A percentile compares a stretch with the other conserved stretches of the same genome.
Conservation (phyloP, 2,329 filamentous ascomycete genomes). For the Talaromyces sp. region DNA sequence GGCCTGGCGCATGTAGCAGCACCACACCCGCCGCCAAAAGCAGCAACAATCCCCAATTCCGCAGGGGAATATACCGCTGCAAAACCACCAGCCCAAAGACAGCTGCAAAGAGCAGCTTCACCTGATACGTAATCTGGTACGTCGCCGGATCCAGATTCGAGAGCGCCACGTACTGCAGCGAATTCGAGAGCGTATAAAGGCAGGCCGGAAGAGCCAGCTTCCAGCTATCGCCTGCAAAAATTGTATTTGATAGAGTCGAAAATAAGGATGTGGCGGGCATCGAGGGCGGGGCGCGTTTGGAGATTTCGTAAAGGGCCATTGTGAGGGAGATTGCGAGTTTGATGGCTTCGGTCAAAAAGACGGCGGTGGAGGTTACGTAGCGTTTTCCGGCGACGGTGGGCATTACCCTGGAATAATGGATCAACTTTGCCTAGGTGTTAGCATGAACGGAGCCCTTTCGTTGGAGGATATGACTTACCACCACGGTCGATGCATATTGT, state of each 20-base stretch:
- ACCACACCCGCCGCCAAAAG: slow-evolving; percentile 78
- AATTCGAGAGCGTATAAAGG: slow-evolving; percentile 88
- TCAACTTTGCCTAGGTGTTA: slow-evolving; percentile 55
- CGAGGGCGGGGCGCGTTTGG: slow-evolving; percentile 70
- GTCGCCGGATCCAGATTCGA: slow-evolving; percentile 89
- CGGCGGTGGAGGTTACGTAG: slow-evolving; percentile 90
- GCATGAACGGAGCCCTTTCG: not conserved
- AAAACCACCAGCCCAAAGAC: slow-evolving; percentile 80
- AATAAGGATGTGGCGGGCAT: slow-evolving; percentile 78
- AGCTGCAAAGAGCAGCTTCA: slow-evolving; percentile 90
- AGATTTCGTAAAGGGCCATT: slow-evolving; percentile 83
- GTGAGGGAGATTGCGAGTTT: slow-evolving; percentile 84
- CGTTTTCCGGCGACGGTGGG: slow-evolving; percentile 76
- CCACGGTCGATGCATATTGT: slow-evolving; percentile 44
- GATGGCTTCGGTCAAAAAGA: slow-evolving; percentile 88
- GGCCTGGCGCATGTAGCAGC: slow-evolving; percentile 75
- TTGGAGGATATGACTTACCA: slow-evolving; percentile 33
- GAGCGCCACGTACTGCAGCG: slow-evolving; percentile 87
- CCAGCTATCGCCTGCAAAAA: slow-evolving; percentile 91
- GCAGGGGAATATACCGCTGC: slow-evolving; percentile 63
- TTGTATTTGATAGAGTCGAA: slow-evolving; percentile 70
- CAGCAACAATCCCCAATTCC: slow-evolving; percentile 77
- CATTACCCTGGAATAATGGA: slow-evolving; percentile 96
- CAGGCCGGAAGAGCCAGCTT: slow-evolving; percentile 85
- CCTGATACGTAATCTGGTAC: slow-evolving; percentile 89